Evolutionary conservation across 2,329 filamentous ascomycete genomes (phyloP).

Genomic region (Colletotrichum sp.): DNA sequence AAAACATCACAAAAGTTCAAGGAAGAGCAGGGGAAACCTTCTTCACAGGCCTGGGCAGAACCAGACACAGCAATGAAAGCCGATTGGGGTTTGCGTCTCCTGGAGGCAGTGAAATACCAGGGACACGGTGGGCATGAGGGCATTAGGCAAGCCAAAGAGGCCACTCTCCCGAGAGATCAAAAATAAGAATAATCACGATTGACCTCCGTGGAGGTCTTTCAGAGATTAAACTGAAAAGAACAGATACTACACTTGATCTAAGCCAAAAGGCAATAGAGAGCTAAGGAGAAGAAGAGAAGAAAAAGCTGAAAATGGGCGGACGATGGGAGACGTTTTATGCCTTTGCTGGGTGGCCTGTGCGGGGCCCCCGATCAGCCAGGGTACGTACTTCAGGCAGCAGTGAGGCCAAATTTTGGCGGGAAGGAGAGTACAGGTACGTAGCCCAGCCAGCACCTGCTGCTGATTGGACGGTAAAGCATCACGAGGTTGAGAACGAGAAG

Average conservation of each 20-base stretch:
- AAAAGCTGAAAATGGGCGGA: slow-evolving; percentile 26
- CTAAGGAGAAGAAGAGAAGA: slow-evolving; percentile 19
- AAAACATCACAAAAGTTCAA: background rate
- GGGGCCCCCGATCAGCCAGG: background rate
- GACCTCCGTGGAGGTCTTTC: slow-evolving; percentile 68
- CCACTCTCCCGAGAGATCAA: slow-evolving; percentile 49
- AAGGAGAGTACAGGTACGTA: background rate
- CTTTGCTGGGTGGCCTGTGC: background rate
- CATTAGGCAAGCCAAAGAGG: slow-evolving; percentile 72
- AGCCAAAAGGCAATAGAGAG: slow-evolving; percentile 47
- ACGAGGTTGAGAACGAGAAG: background rate
- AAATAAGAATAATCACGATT: slow-evolving; percentile 77
- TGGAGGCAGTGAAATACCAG: slow-evolving; percentile 73
- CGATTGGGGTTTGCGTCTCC: slow-evolving; percentile 66
- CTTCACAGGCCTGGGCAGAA: slow-evolving; percentile 56
- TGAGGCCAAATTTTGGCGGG: background rate
- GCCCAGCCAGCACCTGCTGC: background rate
- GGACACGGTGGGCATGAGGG: slow-evolving; percentile 64
- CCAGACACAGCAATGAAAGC: slow-evolving; percentile 58
- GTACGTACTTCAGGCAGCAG: background rate
- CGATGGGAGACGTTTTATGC: background rate
- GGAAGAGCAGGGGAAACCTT: slow-evolving; percentile 37
- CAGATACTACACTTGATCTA: slow-evolving; percentile 82
- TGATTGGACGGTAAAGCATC: background rate
- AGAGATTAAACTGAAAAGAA: slow-evolving; percentile 87